Conservation (phyloP, 352 stramenopile genomes). For the Globisporangium cylindrosporum region DNA sequence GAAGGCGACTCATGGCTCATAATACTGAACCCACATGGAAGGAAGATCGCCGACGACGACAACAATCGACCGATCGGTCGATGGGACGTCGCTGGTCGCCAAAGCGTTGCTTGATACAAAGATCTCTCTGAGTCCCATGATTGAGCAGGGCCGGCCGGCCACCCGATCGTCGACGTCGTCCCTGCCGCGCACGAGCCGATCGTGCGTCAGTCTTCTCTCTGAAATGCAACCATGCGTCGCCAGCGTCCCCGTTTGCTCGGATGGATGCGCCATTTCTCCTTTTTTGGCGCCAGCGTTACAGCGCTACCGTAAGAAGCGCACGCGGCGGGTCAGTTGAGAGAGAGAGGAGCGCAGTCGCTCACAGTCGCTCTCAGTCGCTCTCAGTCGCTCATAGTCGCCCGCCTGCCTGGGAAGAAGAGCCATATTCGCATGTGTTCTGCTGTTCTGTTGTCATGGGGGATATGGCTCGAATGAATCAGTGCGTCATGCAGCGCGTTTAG, state of each 20-base stretch:
- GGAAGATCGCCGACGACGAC: background rate
- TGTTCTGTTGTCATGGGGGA: background rate
- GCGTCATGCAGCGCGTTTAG: background rate
- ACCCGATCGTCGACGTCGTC: background rate
- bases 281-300: background rate
- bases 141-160: background rate
- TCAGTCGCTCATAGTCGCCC: no score
- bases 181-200: background rate
- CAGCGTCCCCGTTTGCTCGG: background rate
- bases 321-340: no score
- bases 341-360: background rate
- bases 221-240: background rate
- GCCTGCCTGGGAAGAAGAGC: background rate
- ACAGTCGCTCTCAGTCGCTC: no score
- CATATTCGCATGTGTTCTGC: background rate
- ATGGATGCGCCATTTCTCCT: background rate
- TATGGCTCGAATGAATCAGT: background rate
- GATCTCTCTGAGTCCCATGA: background rate
- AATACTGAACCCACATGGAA: conserved; percentile 1
- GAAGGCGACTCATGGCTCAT: background rate
- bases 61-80: background rate
- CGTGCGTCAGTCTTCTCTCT: background rate
- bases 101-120: background rate
- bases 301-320: background rate
- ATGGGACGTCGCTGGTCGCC: background rate